Percentiles rank a stretch among this genome's conserved stretches.
Conservation (phyloP, 2,329 filamentous ascomycete genomes). For the Penicillium sp. region DNA sequence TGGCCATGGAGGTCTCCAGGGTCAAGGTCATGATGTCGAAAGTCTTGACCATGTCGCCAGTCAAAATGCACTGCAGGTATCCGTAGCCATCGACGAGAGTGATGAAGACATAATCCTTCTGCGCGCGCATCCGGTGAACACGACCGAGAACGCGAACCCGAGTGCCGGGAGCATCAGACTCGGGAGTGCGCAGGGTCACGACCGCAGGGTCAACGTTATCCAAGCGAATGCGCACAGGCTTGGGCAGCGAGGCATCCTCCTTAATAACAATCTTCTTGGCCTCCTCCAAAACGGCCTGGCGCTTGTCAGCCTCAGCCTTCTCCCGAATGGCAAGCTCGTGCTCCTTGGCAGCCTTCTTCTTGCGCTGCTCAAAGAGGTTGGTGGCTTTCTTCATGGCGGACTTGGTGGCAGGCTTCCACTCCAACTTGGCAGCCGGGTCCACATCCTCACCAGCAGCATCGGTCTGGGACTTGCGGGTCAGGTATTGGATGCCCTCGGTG, state of each 20-base stretch:
- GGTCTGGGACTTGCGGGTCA: slow-evolving; percentile 67
- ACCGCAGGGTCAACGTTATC: slow-evolving; percentile 65
- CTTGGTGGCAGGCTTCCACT: slow-evolving; percentile 82
- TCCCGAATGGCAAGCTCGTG: slow-evolving; percentile 70
- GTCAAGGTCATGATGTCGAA: slow-evolving; percentile 86
- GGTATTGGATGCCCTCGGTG: slow-evolving; percentile 61
- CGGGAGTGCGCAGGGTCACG: slow-evolving; percentile 55
- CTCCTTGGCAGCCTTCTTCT: slow-evolving; percentile 82
- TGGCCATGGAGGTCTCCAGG: slow-evolving; percentile 80
- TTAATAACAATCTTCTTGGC: slow-evolving; percentile 73
- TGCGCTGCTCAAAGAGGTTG: slow-evolving; percentile 70
- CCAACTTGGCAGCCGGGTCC: slow-evolving; percentile 62
- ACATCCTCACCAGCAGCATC: slow-evolving; percentile 61
- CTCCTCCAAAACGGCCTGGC: slow-evolving; percentile 72
- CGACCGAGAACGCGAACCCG: slow-evolving; percentile 79
- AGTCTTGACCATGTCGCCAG: slow-evolving; percentile 81
- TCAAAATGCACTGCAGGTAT: slow-evolving; percentile 79
- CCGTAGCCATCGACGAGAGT: slow-evolving; percentile 84
- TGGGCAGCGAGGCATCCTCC: slow-evolving; percentile 71
- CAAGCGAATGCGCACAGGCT: slow-evolving; percentile 73
- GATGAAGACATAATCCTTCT: slow-evolving; percentile 84
- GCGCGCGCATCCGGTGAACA: slow-evolving; percentile 76
- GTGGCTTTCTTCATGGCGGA: slow-evolving; percentile 82
- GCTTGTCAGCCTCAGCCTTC: slow-evolving; percentile 70
- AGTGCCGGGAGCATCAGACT: slow-evolving; percentile 64